Evolutionary conservation across 306 rosid species (phyloP), one percentile per base, ranked within the genome.

Genomic region (Glycyrrhiza uralensis): DNA sequence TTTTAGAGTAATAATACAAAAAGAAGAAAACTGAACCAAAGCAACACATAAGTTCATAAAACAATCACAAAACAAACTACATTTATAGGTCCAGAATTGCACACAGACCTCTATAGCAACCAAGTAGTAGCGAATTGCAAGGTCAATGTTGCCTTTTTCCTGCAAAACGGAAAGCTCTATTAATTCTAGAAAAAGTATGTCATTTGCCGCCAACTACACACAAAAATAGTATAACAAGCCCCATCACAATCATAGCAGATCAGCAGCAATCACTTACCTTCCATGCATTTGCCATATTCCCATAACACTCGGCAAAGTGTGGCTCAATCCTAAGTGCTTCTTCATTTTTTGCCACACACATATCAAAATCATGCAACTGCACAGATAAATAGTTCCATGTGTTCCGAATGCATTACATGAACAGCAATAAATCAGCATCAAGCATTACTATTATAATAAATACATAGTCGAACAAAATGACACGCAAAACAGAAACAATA

Each of bases 241-340:
- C 35, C 35, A 14, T 29, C 18, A 30, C 19, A 76, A 10, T 20
- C 22, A 47, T 35, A 36, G 45, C 38, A 63, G 24, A 10, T 14
- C 29, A 42, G 35, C 11, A 12, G 28, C 15, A 2, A 52, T 26
- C 24, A 68, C 45, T 54, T 72, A 88, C 99, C 96, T 95, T 95
- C 99, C 93, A 95, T 45, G 99, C 99, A 84, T 95, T 95, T 36
- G 99, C 99, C 99, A 95, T 91, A 77, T 95, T 95, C 50, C 99
- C 99, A 44, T 95, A 95, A 75, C 99, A 91, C 85, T 95, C 99
- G 0, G 99, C 95, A 74, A 95, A 95, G 77, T 79, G 96, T 6
- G 97, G 96, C 15, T 95, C 90, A 46, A 92, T 75, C 52, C 85
- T 88, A 79, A 95, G 92, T 13, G 99, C 96, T 84, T 95, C 97